Conservation (phyloP, 2,329 filamentous ascomycete species). For the Harringtonia lauricola region DNA sequence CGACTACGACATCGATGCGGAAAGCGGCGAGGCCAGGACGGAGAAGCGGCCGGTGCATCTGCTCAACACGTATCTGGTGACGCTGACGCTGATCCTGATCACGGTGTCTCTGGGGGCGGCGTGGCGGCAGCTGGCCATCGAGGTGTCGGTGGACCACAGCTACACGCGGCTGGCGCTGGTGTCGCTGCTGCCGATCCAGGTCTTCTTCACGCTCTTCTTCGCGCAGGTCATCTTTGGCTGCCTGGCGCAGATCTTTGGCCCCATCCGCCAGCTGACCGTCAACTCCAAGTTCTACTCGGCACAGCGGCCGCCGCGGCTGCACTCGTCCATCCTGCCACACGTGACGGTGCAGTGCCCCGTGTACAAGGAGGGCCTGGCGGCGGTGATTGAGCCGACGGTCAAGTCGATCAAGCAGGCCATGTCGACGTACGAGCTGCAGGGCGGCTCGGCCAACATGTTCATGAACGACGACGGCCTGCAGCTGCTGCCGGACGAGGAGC, state of each 20-base stretch:
- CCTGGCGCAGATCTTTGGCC: conserved; percentile 64
- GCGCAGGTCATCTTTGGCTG: conserved; percentile 68
- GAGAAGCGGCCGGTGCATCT: conserved; percentile 58
- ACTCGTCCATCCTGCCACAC: conserved; percentile 49
- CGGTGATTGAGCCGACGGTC: conserved; percentile 67
- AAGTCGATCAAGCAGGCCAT: conserved; percentile 69
- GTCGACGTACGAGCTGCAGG: conserved; percentile 65
- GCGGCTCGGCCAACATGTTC: conserved; percentile 69
- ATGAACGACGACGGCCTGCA: conserved; percentile 68
- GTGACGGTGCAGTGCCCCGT: conserved; percentile 79
- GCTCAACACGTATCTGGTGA: conserved; percentile 58
- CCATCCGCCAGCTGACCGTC: conserved; percentile 57
- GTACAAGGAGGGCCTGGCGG: conserved; percentile 71
- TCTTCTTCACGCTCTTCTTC: conserved; percentile 78
- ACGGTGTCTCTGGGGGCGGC: conserved; percentile 57
- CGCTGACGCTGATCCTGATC: conserved; percentile 54
- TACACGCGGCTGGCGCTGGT: conserved; percentile 56
- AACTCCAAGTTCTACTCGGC: conserved; percentile 82
- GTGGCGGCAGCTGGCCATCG: conserved; percentile 57
- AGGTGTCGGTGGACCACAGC: conserved; percentile 52
- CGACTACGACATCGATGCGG: conserved; percentile 55
- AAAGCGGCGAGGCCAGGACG: conserved; percentile 55
- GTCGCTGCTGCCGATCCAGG: conserved; percentile 55
- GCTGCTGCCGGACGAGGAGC: conserved; percentile 50
- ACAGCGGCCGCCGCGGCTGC: conserved; percentile 51